These are phyloP conservation scores for Wickerhamomyces sp. DNA, from an alignment of 1,139 yeast genomes.

Conservation along the genomic window DNA sequence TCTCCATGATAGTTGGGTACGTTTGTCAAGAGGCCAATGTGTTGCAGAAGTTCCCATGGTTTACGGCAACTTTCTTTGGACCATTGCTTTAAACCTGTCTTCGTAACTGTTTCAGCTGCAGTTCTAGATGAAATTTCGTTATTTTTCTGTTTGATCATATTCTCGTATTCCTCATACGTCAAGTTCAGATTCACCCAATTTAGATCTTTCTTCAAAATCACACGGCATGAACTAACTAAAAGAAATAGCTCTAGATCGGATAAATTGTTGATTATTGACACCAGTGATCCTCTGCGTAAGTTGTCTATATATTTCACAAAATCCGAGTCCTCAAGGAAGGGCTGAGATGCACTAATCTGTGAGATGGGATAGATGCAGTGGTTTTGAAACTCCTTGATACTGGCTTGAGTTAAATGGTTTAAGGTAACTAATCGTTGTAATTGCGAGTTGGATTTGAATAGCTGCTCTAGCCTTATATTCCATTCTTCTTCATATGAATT, in stretches of 20 bases:
- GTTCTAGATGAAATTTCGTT: slow-evolving; percentile 35
- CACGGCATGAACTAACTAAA: slow-evolving; percentile 70
- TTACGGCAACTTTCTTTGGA: slow-evolving; percentile 43
- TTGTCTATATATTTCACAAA: slow-evolving; percentile 29
- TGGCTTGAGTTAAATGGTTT: slow-evolving; percentile 57
- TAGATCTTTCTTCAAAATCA: slow-evolving; percentile 53
- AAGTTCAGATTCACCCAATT: slow-evolving; percentile 66
- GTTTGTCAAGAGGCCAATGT: slow-evolving; percentile 19
- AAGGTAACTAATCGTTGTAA: slow-evolving; percentile 36
- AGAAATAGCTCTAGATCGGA: slow-evolving; percentile 69
- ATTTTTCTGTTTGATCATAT: slow-evolving; percentile 46
- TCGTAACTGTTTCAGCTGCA: slow-evolving; percentile 28
- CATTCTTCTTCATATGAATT: slow-evolving; percentile 38
- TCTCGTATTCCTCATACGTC: slow-evolving; percentile 71
- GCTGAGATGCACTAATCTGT: slow-evolving; percentile 25
- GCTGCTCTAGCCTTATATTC: slow-evolving; percentile 43
- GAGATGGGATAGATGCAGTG: slow-evolving; percentile 45
- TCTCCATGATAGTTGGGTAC: slow-evolving; percentile 15
- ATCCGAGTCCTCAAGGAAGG: slow-evolving; percentile 33
- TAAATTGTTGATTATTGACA: slow-evolving; percentile 36
- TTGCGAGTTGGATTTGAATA: slow-evolving; percentile 27
- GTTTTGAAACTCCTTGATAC: slow-evolving; percentile 52
- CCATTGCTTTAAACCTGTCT: slow-evolving; percentile 44
- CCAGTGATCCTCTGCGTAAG: slow-evolving; percentile 22
- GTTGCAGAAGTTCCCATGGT: slow-evolving; percentile 51